Conservation (phyloP, 148 eudicot genomes). For the Fagopyrum esculentum region DNA sequence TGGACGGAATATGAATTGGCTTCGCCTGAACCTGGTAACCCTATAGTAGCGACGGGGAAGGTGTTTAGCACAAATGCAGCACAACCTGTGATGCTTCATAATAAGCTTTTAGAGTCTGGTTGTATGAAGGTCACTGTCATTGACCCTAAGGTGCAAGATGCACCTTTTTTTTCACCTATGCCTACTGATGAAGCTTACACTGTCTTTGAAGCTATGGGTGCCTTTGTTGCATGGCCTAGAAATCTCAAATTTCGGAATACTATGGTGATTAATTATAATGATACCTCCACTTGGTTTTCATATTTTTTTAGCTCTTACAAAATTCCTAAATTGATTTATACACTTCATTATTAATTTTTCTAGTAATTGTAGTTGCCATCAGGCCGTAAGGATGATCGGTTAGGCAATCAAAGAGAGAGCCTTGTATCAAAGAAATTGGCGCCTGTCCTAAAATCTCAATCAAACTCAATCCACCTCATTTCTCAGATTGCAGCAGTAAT, state of each 20-base stretch:
- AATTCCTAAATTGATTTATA: not conserved
- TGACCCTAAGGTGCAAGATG: slow-evolving; percentile 4
- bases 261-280: not conserved
- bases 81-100: slow-evolving; percentile 9
- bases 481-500: too few relatives aligned
- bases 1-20: slow-evolving; percentile 1
- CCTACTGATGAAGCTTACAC: slow-evolving; percentile 5
- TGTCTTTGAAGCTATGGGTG: slow-evolving; percentile 6
- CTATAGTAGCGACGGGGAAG: slow-evolving; percentile 10
- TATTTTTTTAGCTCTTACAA: not conserved
- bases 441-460: too few relatives aligned
- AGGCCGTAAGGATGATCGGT: not conserved
- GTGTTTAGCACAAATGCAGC: not conserved
- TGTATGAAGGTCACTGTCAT: slow-evolving; percentile 3
- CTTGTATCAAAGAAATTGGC: not conserved
- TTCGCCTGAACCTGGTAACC: not conserved
- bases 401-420: not conserved
- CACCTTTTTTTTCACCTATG: not conserved
- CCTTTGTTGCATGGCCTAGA: slow-evolving; percentile 2
- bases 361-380: not conserved
- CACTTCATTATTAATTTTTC: not conserved
- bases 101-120: not conserved
- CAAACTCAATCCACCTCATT: too few relatives aligned
- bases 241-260: not conserved
- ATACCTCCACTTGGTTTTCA: not conserved